A percentile compares a stretch with the other conserved stretches of the same genome.
These are phyloP conservation scores for Pleurotus giganteus DNA, from an alignment of 768 basidiomycete species.

Conservation along the genomic window DNA sequence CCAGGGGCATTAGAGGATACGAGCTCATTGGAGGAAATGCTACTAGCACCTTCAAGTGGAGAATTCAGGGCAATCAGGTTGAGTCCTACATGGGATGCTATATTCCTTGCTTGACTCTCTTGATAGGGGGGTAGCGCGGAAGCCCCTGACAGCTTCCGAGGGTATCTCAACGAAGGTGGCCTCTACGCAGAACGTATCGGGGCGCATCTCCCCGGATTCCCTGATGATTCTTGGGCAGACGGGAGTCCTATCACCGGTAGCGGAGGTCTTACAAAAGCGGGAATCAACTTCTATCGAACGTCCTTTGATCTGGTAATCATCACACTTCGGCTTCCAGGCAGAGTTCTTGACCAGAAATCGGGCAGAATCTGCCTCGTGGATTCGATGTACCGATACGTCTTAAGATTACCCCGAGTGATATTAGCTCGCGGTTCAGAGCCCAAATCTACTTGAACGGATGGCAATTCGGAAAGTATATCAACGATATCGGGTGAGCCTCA, in stretches of 20 bases:
- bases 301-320: slow-evolving; percentile 35
- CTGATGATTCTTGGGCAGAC: slow-evolving; percentile 35
- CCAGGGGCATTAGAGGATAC: slow-evolving; percentile 46
- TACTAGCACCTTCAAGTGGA: slow-evolving; percentile 37
- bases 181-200: slow-evolving; percentile 47
- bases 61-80: slow-evolving; percentile 41
- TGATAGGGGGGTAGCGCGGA: slow-evolving; percentile 35
- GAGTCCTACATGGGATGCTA: slow-evolving; percentile 2
- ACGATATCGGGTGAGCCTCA: slow-evolving; percentile 42
- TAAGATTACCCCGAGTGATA: slow-evolving; percentile 40
- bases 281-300: slow-evolving; percentile 44
- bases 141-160: slow-evolving; percentile 42
- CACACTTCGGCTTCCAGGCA: background rate
- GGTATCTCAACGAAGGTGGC: slow-evolving; percentile 52
- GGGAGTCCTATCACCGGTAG: slow-evolving; percentile 30
- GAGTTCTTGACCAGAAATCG: background rate
- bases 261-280: slow-evolving; percentile 29
- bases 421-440: slow-evolving; percentile 45
- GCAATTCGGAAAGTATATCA: slow-evolving; percentile 53
- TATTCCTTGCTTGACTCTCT: background rate
- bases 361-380: slow-evolving; percentile 35
- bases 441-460: slow-evolving; percentile 53
- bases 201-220: slow-evolving; percentile 48
- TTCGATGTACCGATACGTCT: slow-evolving; percentile 45
- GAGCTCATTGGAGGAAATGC: slow-evolving; percentile 35